A percentile compares a stretch with the other conserved stretches of the same genome.
Evolutionary conservation across 1,139 yeast species (phyloP).

Genomic region (Saccharomyces hybrid): DNA sequence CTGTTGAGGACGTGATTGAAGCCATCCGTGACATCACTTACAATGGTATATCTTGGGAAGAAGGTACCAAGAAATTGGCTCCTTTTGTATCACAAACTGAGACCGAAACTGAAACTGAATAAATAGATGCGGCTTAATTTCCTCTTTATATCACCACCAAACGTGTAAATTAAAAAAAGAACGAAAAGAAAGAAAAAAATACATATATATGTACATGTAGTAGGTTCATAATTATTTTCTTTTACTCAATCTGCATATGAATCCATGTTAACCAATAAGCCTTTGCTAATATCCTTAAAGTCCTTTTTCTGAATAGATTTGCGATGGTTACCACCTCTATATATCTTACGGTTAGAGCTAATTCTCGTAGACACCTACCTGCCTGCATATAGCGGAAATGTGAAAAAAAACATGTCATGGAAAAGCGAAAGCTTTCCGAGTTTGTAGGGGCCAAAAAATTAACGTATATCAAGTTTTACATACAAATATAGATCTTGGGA

Average conservation of each 20-base stretch:
- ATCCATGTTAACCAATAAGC: not conserved
- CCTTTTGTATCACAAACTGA: conserved; percentile 53
- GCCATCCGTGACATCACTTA: conserved; percentile 76
- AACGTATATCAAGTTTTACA: not conserved
- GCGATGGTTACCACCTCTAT: no score
- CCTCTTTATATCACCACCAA: not conserved
- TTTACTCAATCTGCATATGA: no score
- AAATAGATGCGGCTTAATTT: not conserved
- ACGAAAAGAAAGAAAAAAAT: not conserved
- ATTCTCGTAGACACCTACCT: no score
- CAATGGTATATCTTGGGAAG: conserved; percentile 70
- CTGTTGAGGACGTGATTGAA: conserved; percentile 63
- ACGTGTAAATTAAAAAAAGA: not conserved
- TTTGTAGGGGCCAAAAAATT: not conserved
- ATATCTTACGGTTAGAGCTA: no score
- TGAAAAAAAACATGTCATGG: not conserved
- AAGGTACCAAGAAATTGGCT: conserved; percentile 65
- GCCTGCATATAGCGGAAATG: not conserved
- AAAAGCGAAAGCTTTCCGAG: not conserved
- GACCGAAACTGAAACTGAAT: conserved; percentile 6
- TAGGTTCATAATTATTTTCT: no score
- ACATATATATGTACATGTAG: not conserved
- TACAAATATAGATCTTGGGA: not conserved
- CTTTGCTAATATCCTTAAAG: no score
- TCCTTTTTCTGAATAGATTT: no score